Conservation (phyloP, 164 flowering plant genomes). For the Magnolia changhungtana region DNA sequence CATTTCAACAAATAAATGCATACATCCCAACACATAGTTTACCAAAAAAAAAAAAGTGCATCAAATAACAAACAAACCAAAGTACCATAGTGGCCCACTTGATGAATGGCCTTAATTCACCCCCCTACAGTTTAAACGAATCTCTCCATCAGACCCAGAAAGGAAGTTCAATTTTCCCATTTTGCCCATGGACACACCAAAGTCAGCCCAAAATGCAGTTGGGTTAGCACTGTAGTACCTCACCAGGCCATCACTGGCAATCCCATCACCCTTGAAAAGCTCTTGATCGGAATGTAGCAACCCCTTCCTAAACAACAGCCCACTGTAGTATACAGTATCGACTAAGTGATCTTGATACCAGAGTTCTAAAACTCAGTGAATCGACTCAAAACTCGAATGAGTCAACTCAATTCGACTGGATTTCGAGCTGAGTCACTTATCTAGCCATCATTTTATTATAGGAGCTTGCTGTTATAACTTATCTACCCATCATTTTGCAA, state of each 20-base stretch:
- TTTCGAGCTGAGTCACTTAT: too few relatives aligned
- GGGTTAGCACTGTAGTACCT: constrained; percentile 14
- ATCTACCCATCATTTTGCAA: too few relatives aligned
- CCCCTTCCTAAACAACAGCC: constrained; percentile 22
- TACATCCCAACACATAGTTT: too few relatives aligned
- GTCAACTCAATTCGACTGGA: too few relatives aligned
- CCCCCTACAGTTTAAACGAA: constrained; percentile 28
- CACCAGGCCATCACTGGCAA: constrained; percentile 23
- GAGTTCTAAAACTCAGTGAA: too few relatives aligned
- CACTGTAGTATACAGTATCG: constrained; percentile 21
- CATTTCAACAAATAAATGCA: too few relatives aligned
- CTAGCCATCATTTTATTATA: too few relatives aligned
- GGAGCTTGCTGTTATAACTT: too few relatives aligned
- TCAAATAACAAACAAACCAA: too few relatives aligned
- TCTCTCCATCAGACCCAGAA: constrained; percentile 27
- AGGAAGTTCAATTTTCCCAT: constrained; percentile 26
- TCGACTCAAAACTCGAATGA: too few relatives aligned
- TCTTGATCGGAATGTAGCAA: constrained; percentile 35
- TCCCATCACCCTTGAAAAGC: constrained; percentile 22
- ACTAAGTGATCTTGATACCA: neutral
- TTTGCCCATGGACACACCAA: constrained; percentile 30
- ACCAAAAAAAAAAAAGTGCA: too few relatives aligned
- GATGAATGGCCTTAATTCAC: constrained; percentile 10
- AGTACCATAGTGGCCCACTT: too few relatives aligned
- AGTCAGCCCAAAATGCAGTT: constrained; percentile 17